Evolutionary conservation across 768 basidiomycete species (phyloP).

Genomic region (Tricholomella constricta): DNA sequence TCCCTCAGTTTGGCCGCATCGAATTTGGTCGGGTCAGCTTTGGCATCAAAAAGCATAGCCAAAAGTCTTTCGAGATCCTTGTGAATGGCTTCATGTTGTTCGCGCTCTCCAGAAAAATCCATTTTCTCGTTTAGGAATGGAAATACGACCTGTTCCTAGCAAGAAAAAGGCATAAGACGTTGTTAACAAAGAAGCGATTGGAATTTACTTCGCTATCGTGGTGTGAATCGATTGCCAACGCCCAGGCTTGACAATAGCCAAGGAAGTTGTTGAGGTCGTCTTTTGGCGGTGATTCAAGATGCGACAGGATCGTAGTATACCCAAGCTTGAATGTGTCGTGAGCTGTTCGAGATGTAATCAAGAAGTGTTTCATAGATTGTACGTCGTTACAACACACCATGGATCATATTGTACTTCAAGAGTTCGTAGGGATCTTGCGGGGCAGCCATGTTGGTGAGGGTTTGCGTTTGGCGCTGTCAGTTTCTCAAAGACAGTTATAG

Average conservation of each 20-base stretch:
- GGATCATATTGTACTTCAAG: slow-evolving; percentile 18
- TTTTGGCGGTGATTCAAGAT: slow-evolving; percentile 35
- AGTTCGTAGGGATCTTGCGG: slow-evolving; percentile 22
- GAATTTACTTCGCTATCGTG: slow-evolving; percentile 35
- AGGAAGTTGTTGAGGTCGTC: slow-evolving; percentile 41
- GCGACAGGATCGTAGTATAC: slow-evolving; percentile 35
- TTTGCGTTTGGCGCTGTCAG: too few species aligned
- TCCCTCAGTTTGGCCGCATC: slow-evolving; percentile 26
- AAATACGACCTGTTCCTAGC: slow-evolving; percentile 34
- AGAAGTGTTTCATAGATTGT: background rate
- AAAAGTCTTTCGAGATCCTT: slow-evolving; percentile 27
- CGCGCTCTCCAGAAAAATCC: slow-evolving; percentile 37
- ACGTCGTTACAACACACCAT: slow-evolving; percentile 2
- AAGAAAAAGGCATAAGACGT: background rate
- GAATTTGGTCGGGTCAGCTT: slow-evolving; percentile 30
- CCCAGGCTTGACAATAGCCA: slow-evolving; percentile 42
- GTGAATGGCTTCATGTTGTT: slow-evolving; percentile 38
- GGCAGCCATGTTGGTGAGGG: slow-evolving; percentile 10
- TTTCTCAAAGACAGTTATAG: too few species aligned
- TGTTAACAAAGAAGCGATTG: background rate
- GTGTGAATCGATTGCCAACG: slow-evolving; percentile 32
- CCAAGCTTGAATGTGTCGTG: slow-evolving; percentile 39
- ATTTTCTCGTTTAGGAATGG: slow-evolving; percentile 37
- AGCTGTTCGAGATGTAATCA: slow-evolving; percentile 18
- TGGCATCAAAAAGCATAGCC: slow-evolving; percentile 22